Conservation (phyloP, 345 rosid genomes). For the Mercurialis annua region DNA sequence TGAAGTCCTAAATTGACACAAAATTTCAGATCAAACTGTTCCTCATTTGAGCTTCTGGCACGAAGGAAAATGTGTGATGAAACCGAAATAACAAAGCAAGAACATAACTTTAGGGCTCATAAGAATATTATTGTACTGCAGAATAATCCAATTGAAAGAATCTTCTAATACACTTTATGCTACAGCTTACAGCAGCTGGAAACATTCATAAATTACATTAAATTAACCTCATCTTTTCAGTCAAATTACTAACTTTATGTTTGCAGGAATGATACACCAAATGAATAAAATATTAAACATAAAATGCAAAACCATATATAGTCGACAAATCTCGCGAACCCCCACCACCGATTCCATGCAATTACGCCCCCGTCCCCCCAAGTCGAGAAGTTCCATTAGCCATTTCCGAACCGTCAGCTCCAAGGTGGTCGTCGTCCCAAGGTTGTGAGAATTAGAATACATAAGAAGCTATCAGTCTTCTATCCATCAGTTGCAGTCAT, state of each 20-base stretch:
- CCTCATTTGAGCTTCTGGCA: too few relatives aligned
- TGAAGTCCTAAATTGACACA: too few relatives aligned
- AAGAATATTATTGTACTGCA: neutral
- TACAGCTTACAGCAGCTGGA: slow-evolving; percentile 3
- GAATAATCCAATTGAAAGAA: neutral
- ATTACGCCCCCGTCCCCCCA: neutral
- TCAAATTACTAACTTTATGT: slow-evolving; percentile 16
- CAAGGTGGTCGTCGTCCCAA: slow-evolving; percentile 11
- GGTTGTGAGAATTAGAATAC: slow-evolving; percentile 1
- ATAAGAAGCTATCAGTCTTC: slow-evolving; percentile 8
- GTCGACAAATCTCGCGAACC: slow-evolving; percentile 19
- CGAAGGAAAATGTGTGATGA: too few relatives aligned
- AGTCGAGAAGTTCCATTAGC: slow-evolving; percentile 17
- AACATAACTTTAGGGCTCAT: too few relatives aligned
- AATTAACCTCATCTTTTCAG: slow-evolving; percentile 19
- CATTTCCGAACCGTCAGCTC: slow-evolving; percentile 15
- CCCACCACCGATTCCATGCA: slow-evolving; percentile 16
- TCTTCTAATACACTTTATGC: neutral
- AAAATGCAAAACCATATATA: slow-evolving; percentile 13
- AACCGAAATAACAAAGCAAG: too few relatives aligned
- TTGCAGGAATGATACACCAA: slow-evolving; percentile 27
- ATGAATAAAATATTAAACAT: slow-evolving; percentile 17
- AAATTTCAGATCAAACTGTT: too few relatives aligned
- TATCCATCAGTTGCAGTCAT: slow-evolving; percentile 21
- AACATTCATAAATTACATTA: slow-evolving; percentile 14